Base-by-base conservation (phyloP, 2,329 filamentous ascomycete genomes). In the Apiospora kogelbergensis region DNA sequence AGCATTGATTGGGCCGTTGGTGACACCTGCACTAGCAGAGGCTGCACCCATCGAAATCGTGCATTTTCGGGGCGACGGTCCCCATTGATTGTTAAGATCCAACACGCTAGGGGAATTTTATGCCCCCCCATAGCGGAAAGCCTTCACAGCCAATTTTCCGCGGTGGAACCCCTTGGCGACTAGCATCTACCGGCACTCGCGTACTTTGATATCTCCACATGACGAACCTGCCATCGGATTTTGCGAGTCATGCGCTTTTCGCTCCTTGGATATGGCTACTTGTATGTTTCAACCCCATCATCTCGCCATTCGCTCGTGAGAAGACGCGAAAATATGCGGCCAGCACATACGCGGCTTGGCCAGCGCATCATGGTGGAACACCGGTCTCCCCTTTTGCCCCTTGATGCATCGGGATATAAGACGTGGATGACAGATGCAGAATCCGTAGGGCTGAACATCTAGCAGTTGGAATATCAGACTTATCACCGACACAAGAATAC, bases 71-170 rank as follows among this genome's bases (percentile, higher is more conserved):
- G 26, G 26, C 48, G 48, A 57, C 24, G 48, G 20, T 57, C 48
- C 20, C 48, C 20, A n/a, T 53, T 53, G 46, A 17, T 6, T 20
- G 24, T 7, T 15, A 7, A 53, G 44, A 46, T 30, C 22, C 46
- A 20, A 13, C 15, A 57, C 48, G 26, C 48, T 57, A 57, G 48
- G 48, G 48, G 48, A 33, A 57, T 57, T 57, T 33, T 6, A 57
- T 57, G 48, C 48, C 53, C 48, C 53, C 30, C 30, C 53, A 60
- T 60, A 22, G 53, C 53, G 53, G 53, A 60, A 60, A n/a, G 40
- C 9, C 0, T 1, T 60, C n/a, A 6, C 30, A 9, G 20, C 17
- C 30, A 2, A 17, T 26, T 60, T 60, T 60, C 53, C 53, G 53
- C 53, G 20, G 53, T 60, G 53, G 53, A 15, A 20, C 5, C 46